phyloP scores from a whole-genome alignment of 1,284 basidiomycete species.

The Naganishia albida region DNA sequence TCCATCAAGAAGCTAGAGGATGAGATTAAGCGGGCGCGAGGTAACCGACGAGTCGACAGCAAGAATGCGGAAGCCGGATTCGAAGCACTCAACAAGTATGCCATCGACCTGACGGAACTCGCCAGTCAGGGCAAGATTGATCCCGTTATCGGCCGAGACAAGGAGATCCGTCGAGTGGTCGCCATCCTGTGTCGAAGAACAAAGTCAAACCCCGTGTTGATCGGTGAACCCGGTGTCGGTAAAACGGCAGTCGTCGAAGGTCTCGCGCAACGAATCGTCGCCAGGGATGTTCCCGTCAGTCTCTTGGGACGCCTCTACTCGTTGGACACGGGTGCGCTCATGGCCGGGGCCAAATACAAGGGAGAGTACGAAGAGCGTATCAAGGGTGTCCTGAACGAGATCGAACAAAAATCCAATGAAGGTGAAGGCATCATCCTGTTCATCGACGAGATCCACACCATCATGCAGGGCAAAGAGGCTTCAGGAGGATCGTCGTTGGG shows the following conservation, averaged over 20 bases:
- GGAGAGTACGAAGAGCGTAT: slow-evolving; percentile 98
- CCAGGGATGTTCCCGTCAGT: slow-evolving; percentile 89
- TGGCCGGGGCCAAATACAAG: slow-evolving; percentile 92
- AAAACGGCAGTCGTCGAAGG: slow-evolving; percentile 95
- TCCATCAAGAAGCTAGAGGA: slow-evolving; percentile 56
- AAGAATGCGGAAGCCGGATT: slow-evolving; percentile 57
- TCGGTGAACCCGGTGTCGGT: slow-evolving; percentile 83
- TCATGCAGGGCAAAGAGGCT: slow-evolving; percentile 70
- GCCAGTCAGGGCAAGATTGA: slow-evolving; percentile 60
- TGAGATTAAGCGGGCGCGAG: slow-evolving; percentile 58
- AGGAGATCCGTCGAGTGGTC: slow-evolving; percentile 61
- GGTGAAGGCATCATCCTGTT: slow-evolving; percentile 88
- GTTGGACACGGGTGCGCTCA: slow-evolving; percentile 86
- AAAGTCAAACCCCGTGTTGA: slow-evolving; percentile 62
- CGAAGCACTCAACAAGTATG: slow-evolving; percentile 56
- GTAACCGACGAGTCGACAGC: slow-evolving; percentile 59
- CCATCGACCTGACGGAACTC: slow-evolving; percentile 53
- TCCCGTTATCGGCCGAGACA: slow-evolving; percentile 62
- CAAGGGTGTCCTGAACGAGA: slow-evolving; percentile 84
- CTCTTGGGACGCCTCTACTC: slow-evolving; percentile 76
- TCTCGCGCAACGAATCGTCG: slow-evolving; percentile 92
- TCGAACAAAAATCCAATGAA: slow-evolving; percentile 85
- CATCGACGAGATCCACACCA: slow-evolving; percentile 89
- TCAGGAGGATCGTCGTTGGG: slow-evolving; percentile 55
- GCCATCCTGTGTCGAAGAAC: slow-evolving; percentile 73